Evolutionary conservation across 2,329 filamentous ascomycete species (phyloP).

Genomic region (Torrubiellomyces zombiae): DNA sequence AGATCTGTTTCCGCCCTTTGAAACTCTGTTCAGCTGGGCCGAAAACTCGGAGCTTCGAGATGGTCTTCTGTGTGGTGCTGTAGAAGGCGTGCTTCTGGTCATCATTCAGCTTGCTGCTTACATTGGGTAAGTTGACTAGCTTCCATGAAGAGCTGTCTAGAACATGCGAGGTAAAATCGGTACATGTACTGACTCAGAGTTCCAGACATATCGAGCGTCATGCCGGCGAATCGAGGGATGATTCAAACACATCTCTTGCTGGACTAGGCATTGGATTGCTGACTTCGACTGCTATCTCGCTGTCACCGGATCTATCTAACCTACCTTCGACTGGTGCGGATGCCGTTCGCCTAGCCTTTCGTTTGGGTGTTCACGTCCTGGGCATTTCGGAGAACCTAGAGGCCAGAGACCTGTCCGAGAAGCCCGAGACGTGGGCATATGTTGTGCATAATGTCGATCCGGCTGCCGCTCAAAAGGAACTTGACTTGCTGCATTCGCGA

Average conservation of each 20-base stretch:
- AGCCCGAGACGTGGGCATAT: slow-evolving; percentile 22
- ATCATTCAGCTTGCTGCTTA: slow-evolving; percentile 21
- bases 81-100: slow-evolving; percentile 26
- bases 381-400: slow-evolving; percentile 25
- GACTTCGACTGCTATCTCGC: slow-evolving; percentile 21
- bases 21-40: slow-evolving; percentile 16
- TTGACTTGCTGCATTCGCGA: slow-evolving; percentile 15
- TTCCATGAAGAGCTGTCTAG: not conserved
- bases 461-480: slow-evolving; percentile 18
- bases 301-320: slow-evolving; percentile 21
- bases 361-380: slow-evolving; percentile 26
- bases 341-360: slow-evolving; percentile 25
- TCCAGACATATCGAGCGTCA: too few relatives aligned
- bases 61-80: slow-evolving; percentile 22
- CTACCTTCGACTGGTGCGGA: slow-evolving; percentile 23
- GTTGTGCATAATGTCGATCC: slow-evolving; percentile 18
- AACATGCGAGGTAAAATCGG: slow-evolving; percentile 2
- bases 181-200: too few relatives aligned
- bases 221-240: slow-evolving; percentile 1
- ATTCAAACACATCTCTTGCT: slow-evolving; percentile 14
- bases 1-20: slow-evolving; percentile 17
- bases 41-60: slow-evolving; percentile 19
- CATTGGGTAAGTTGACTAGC: slow-evolving; percentile 21
- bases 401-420: slow-evolving; percentile 10
- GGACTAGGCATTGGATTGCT: slow-evolving; percentile 29